Conservation (phyloP, 257 asterid species). For the Primulina eburnea region DNA sequence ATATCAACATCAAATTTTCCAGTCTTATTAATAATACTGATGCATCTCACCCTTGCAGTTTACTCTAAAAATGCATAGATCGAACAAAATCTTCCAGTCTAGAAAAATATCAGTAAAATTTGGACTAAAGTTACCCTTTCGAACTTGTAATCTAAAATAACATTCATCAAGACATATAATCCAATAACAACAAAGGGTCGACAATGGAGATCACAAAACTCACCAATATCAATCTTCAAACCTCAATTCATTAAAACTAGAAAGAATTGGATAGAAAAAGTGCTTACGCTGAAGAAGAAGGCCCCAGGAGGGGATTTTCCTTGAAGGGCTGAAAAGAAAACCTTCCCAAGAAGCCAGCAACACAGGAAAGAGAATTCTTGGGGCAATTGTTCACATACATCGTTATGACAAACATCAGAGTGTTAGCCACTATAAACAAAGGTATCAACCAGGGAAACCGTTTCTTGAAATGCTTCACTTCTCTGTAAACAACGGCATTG, state of each 20-base stretch:
- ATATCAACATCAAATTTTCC: too few species aligned
- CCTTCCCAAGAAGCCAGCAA: slow-evolving; percentile 64
- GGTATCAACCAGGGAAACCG: slow-evolving; percentile 81
- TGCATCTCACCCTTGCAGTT: too few species aligned
- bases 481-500: slow-evolving; percentile 36
- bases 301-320: slow-evolving; percentile 89
- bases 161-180: too few species aligned
- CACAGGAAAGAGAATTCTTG: slow-evolving; percentile 57
- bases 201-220: not conserved
- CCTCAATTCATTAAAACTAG: not conserved
- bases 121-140: too few species aligned
- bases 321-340: slow-evolving; percentile 85
- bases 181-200: too few species aligned
- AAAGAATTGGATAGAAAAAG: slow-evolving; percentile 13
- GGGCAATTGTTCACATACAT: slow-evolving; percentile 78
- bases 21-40: too few species aligned
- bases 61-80: too few species aligned
- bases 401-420: slow-evolving; percentile 52
- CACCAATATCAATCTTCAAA: too few species aligned
- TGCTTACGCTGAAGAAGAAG: slow-evolving; percentile 76
- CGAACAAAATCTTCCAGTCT: too few species aligned
- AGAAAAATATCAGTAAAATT: too few species aligned
- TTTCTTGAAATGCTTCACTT: slow-evolving; percentile 70
- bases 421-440: slow-evolving; percentile 50
- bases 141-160: too few species aligned